These are phyloP conservation scores for Exophiala calicioides DNA, from an alignment of 2,329 filamentous ascomycete species.

Conservation along the genomic window DNA sequence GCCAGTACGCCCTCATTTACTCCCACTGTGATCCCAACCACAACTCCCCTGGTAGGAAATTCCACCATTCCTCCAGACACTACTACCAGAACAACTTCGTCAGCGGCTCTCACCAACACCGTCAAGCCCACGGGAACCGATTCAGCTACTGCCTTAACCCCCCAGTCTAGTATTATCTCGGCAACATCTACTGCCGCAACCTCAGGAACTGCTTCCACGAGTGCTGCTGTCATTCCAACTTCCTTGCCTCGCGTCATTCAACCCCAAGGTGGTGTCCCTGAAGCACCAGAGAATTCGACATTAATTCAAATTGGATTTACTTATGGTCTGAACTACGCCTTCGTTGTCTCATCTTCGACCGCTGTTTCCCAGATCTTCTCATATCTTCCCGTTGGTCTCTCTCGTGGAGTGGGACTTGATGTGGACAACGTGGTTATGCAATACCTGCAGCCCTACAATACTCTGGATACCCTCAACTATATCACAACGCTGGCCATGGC, in stretches of 20 bases:
- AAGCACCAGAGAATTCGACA: constrained; percentile 63
- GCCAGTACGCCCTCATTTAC: constrained; percentile 7
- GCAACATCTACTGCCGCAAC: constrained; percentile 34
- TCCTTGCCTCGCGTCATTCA: constrained; percentile 73
- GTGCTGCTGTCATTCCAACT: constrained; percentile 59
- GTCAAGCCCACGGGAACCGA: constrained; percentile 50
- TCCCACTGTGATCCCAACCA: constrained; percentile 7
- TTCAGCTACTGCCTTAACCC: constrained; percentile 42
- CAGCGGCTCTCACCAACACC: constrained; percentile 21
- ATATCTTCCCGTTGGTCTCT: constrained; percentile 70
- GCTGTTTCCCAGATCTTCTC: constrained; percentile 84
- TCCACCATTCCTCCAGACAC: constrained; percentile 15
- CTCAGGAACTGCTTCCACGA: constrained; percentile 39
- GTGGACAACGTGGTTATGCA: constrained; percentile 33
- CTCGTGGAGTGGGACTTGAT: constrained; percentile 58
- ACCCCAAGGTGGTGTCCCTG: constrained; percentile 61
- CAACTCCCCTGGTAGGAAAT: constrained; percentile 16
- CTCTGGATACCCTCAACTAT: constrained; percentile 65
- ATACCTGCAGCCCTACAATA: constrained; percentile 42
- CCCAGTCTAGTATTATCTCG: constrained; percentile 35
- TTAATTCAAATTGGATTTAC: constrained; percentile 84
- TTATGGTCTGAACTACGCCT: constrained; percentile 77
- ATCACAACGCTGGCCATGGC: constrained; percentile 78
- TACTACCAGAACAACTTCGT: constrained; percentile 8
- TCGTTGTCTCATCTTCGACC: constrained; percentile 70